Evolutionary conservation across 768 basidiomycete species (phyloP).

Genomic region (Lanmaoa pseudosensibilis): DNA sequence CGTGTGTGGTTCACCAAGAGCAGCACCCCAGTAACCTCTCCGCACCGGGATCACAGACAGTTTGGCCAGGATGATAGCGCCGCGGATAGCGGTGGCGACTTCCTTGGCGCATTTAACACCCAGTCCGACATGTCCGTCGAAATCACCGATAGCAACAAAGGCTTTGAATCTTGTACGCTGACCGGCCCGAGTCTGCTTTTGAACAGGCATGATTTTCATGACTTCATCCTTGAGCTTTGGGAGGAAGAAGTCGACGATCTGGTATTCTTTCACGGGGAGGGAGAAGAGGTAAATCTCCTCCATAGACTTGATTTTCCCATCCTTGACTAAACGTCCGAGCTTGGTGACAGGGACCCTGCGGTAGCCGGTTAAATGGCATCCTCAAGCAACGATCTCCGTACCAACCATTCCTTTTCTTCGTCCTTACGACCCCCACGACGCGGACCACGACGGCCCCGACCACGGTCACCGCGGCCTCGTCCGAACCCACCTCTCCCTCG

Average conservation of each 20-base stretch:
- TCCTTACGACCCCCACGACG: constrained; percentile 98
- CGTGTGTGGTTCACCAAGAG: constrained; percentile 98
- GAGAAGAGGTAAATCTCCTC: constrained; percentile 99
- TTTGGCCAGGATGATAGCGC: constrained; percentile 98
- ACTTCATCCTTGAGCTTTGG: constrained; percentile 99
- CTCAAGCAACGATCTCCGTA: constrained; percentile 8
- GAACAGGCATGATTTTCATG: constrained; percentile 99
- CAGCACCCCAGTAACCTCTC: constrained; percentile 99
- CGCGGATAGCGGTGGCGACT: constrained; percentile 99
- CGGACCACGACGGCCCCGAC: constrained; percentile 71
- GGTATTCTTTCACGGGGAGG: constrained; percentile 98
- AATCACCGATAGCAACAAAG: constrained; percentile 99
- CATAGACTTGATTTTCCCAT: constrained; percentile 99
- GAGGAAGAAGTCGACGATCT: constrained; percentile 99
- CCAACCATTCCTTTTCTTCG: constrained; percentile 99
- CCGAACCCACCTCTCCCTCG: constrained; percentile 92
- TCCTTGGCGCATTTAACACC: constrained; percentile 99
- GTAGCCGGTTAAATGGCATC: constrained; percentile 9
- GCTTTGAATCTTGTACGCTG: constrained; percentile 99
- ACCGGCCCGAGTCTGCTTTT: constrained; percentile 99
- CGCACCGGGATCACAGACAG: constrained; percentile 97
- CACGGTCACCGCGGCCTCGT: constrained; percentile 73
- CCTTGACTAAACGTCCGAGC: constrained; percentile 97
- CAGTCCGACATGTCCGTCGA: constrained; percentile 97
- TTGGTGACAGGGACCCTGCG: constrained; percentile 96